phyloP scores from a whole-genome alignment of 192 early-diverging fungal species.

The Umbelopsis sp. region DNA sequence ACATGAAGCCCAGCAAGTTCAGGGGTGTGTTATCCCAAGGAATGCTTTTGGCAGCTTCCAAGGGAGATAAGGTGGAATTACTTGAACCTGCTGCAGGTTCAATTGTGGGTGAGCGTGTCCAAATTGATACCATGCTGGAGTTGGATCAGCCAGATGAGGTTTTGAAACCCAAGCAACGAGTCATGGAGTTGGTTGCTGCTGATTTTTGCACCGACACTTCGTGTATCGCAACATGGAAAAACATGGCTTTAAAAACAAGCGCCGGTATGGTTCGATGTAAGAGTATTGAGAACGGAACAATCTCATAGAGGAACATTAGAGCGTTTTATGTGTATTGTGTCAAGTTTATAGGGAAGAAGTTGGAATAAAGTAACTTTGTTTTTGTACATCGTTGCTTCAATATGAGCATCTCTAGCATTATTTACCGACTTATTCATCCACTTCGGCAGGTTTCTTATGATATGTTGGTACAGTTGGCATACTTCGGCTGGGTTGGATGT shows the following conservation, averaged over 20 bases:
- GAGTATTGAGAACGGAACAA: conserved; percentile 25
- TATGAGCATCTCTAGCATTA: background rate
- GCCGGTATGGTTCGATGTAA: conserved; percentile 15
- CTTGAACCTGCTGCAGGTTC: conserved; percentile 54
- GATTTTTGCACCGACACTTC: conserved; percentile 19
- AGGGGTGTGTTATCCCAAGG: conserved; percentile 67
- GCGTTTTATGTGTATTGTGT: background rate
- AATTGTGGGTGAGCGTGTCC: conserved; percentile 56
- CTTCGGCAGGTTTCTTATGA: background rate
- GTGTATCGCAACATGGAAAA: conserved; percentile 37
- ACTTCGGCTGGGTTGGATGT: conserved; percentile 15
- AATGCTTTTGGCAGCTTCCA: conserved; percentile 66
- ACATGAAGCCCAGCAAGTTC: conserved; percentile 68
- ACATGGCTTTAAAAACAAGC: conserved; percentile 16
- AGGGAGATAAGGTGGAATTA: conserved; percentile 56
- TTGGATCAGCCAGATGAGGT: conserved; percentile 23
- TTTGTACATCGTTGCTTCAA: background rate
- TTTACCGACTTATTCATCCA: background rate
- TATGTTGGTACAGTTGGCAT: conserved; percentile 10
- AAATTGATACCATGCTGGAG: conserved; percentile 45
- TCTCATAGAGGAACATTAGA: conserved; percentile 24
- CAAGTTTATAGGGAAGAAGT: background rate
- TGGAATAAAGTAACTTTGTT: too few relatives aligned
- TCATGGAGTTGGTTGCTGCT: conserved; percentile 30
- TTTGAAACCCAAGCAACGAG: conserved; percentile 34